Conservation (phyloP, 2,329 filamentous ascomycete genomes). For the Paecilomyces dactylethromorphus region DNA sequence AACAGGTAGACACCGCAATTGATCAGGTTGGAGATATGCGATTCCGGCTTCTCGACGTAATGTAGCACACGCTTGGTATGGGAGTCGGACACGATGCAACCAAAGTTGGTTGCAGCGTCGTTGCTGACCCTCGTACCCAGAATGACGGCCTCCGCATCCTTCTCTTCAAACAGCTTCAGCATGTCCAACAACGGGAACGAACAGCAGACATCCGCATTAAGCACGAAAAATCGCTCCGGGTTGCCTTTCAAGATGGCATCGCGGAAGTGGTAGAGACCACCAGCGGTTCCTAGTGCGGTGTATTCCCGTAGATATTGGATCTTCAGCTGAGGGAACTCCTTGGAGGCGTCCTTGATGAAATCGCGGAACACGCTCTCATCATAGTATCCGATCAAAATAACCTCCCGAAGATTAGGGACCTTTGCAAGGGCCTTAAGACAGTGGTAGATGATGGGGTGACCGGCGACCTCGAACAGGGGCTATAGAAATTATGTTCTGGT, state of each 20-base stretch:
- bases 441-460: constrained; percentile 97
- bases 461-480: constrained; percentile 97
- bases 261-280: constrained; percentile 97
- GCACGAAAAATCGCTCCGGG: constrained; percentile 90
- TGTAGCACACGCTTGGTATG: constrained; percentile 94
- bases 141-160: constrained; percentile 93
- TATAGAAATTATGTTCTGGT: constrained; percentile 26
- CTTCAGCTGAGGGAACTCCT: constrained; percentile 77
- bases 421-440: constrained; percentile 87
- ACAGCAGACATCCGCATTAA: constrained; percentile 98
- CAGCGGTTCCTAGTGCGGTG: constrained; percentile 89
- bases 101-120: constrained; percentile 91
- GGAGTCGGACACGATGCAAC: constrained; percentile 91
- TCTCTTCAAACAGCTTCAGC: constrained; percentile 89
- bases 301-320: constrained; percentile 98
- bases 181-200: constrained; percentile 95
- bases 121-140: constrained; percentile 85
- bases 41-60: constrained; percentile 98
- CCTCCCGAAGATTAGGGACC: constrained; percentile 87
- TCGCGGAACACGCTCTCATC: constrained; percentile 95
- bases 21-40: constrained; percentile 95
- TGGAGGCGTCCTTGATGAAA: constrained; percentile 87
- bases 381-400: constrained; percentile 98
- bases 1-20: constrained; percentile 99
- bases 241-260: constrained; percentile 95